Base-by-base conservation (phyloP, 805 yeast species). In the Candida rishiriensis region DNA sequence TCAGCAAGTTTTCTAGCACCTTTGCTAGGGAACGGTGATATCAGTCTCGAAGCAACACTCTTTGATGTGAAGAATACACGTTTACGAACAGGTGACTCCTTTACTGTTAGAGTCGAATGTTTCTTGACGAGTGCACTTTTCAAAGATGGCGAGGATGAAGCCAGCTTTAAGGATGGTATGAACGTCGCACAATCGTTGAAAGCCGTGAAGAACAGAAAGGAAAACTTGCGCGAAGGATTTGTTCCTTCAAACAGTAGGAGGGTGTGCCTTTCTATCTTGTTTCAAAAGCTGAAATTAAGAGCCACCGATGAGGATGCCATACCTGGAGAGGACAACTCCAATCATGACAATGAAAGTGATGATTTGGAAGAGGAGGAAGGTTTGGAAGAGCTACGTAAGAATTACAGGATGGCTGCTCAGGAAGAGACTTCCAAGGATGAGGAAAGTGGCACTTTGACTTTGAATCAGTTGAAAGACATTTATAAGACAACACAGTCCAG, bases 381-480 rank as follows among this genome's bases (percentile, higher is more conserved):
- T 3, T 43, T 55, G 40, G 51, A 48, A 11, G 57, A 51, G 12
- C 41, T 54, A 16, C 39, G 50, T 16, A 40, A 38, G 26, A 43
- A 41, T 14, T 49, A 43, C 17, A 37, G 46, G 4, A 18, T 40
- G n/a, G 48, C 49, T 2, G 31, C 45, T 35, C 32, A 37, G 10
- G 13, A 34, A n/a, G 36, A 36, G 7, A 45, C 41, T 31, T 40
- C 15, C 34, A 33, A 33, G n/a, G 39, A 18, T 10, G 48, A 47
- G 38, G 50, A 42, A 37, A 50, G 42, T 2, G 43, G 38, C 1
- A 39, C 40, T 12, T 66, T 87, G 52, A 73, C 77, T 44, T 57
- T 83, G 32, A 88, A 88, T 52, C 96, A 90, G 56, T 66, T 90
- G 33, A 83, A 83, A 55, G 75, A 83, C 40, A 76, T 90, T 42